phyloP scores from a whole-genome alignment of 768 basidiomycete genomes.

The Filobasidium floriforme region DNA sequence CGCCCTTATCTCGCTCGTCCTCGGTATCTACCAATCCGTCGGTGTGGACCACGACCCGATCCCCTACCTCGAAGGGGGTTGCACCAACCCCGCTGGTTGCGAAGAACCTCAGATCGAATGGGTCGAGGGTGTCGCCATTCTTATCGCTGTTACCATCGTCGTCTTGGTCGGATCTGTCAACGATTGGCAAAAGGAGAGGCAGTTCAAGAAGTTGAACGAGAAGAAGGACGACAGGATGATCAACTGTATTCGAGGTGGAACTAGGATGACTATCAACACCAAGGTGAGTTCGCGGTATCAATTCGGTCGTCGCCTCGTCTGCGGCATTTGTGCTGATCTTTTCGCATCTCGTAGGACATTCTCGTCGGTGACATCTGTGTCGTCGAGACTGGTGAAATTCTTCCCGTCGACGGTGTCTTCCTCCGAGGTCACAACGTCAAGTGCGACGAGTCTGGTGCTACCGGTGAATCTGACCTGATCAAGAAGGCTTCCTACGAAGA shows the following conservation, averaged over 20 bases:
- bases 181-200: conserved; percentile 97
- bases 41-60: conserved; percentile 57
- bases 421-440: conserved; percentile 83
- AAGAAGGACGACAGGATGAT: conserved; percentile 90
- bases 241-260: conserved; percentile 66
- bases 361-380: conserved; percentile 89
- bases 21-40: conserved; percentile 90
- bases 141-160: conserved; percentile 51
- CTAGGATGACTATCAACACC: conserved; percentile 67
- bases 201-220: conserved; percentile 84
- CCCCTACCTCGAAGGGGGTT: conserved; percentile 30
- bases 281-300: conserved; percentile 51
- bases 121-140: conserved; percentile 71
- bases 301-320: background rate
- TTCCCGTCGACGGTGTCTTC: conserved; percentile 95
- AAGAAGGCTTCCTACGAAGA: conserved; percentile 75
- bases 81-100: conserved; percentile 42
- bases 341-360: conserved; percentile 57
- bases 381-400: conserved; percentile 87
- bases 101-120: conserved; percentile 76
- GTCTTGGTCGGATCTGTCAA: conserved; percentile 82
- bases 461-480: conserved; percentile 93
- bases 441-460: conserved; percentile 93
- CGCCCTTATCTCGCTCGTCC: conserved; percentile 82
- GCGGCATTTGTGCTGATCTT: background rate